Evolutionary conservation across 805 yeast species (phyloP).

Genomic region (Clavispora phyllophila): DNA sequence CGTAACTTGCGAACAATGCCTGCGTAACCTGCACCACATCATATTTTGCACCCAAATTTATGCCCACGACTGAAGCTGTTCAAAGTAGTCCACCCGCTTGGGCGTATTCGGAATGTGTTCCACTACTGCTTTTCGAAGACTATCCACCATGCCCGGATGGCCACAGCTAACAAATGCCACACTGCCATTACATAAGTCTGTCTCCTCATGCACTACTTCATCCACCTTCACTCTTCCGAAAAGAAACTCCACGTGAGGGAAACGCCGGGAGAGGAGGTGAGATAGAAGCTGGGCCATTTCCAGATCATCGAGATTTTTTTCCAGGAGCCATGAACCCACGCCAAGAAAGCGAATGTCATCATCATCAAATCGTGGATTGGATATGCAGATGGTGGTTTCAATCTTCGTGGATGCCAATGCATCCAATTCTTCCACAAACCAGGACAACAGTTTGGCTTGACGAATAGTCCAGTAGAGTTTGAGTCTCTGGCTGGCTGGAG

Average conservation of each 20-base stretch:
- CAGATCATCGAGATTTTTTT: conserved; percentile 9
- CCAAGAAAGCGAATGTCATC: conserved; percentile 3
- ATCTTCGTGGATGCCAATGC: conserved; percentile 16
- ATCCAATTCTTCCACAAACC: conserved; percentile 23
- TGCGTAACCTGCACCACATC: too few species aligned
- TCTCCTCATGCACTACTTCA: conserved; percentile 30
- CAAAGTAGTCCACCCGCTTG: conserved; percentile 15
- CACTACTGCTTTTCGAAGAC: conserved; percentile 18
- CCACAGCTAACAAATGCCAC: conserved; percentile 33
- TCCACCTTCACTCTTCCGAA: conserved; percentile 43
- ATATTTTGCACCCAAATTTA: conserved; percentile 12
- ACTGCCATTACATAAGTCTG: conserved; percentile 37
- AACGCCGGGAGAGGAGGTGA: conserved; percentile 2
- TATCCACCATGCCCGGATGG: conserved; percentile 30
- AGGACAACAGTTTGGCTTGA: conserved; percentile 17
- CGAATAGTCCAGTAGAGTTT: conserved; percentile 25
- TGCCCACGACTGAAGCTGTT: conserved; percentile 12
- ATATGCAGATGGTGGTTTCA: conserved; percentile 28
- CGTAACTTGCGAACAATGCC: neutral
- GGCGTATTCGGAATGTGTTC: conserved; percentile 13
- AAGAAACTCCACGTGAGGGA: conserved; percentile 14
- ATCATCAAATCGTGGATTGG: conserved; percentile 9
- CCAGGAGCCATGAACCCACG: neutral
- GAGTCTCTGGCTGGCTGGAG: conserved; percentile 10
- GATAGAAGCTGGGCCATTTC: conserved; percentile 1